Percentiles rank a stretch among this genome's conserved stretches.
Conservation (phyloP, 2,329 filamentous ascomycete species). For the Zasmidium cellare region DNA sequence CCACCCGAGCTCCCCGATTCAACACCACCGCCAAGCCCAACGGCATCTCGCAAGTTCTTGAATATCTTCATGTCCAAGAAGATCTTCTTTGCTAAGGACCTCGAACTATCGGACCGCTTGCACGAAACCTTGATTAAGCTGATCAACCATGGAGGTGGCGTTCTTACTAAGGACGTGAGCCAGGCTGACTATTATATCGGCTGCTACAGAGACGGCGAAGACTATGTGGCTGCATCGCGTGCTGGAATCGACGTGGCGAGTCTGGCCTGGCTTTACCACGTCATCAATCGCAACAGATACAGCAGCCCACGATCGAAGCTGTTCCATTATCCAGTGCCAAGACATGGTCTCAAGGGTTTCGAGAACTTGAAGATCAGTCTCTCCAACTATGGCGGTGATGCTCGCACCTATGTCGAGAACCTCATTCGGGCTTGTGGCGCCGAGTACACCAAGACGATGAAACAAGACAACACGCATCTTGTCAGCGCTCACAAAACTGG, state of each 20-base stretch:
- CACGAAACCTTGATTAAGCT: slow-evolving; percentile 68
- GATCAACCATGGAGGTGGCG: slow-evolving; percentile 70
- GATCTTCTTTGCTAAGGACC: slow-evolving; percentile 75
- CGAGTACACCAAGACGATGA: slow-evolving; percentile 92
- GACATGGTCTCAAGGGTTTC: slow-evolving; percentile 77
- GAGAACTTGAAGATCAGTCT: slow-evolving; percentile 75
- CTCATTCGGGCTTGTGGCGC: slow-evolving; percentile 81
- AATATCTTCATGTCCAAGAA: slow-evolving; percentile 75
- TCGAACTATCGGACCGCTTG: slow-evolving; percentile 69
- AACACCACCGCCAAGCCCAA: slow-evolving; percentile 41
- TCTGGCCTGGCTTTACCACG: slow-evolving; percentile 87
- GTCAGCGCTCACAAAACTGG: slow-evolving; percentile 86
- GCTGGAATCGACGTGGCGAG: slow-evolving; percentile 84
- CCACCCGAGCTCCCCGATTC: slow-evolving; percentile 41
- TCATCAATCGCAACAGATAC: slow-evolving; percentile 88
- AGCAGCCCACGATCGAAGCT: slow-evolving; percentile 79
- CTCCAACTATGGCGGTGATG: slow-evolving; percentile 95
- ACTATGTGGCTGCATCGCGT: slow-evolving; percentile 76
- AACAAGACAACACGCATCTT: slow-evolving; percentile 91
- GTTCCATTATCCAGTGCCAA: slow-evolving; percentile 85
- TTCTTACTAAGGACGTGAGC: slow-evolving; percentile 63
- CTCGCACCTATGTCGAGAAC: slow-evolving; percentile 89
- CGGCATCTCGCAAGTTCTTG: slow-evolving; percentile 53
- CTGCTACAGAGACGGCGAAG: slow-evolving; percentile 76
- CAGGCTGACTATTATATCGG: slow-evolving; percentile 83